phyloP scores from a whole-genome alignment of 169 alveolate genomes.

The Eimeria acervulina region DNA sequence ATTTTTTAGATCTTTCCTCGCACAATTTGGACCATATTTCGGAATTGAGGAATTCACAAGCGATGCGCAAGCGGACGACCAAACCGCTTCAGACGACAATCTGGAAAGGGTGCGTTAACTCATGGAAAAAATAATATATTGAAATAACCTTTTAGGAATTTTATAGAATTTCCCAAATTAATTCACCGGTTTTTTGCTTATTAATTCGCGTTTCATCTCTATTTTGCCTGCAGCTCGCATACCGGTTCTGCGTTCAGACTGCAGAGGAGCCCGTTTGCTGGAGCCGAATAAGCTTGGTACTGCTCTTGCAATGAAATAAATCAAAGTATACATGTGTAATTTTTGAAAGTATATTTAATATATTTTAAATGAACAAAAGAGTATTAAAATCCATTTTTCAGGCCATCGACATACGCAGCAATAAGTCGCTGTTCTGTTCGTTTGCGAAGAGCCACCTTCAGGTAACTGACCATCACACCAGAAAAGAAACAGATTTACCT shows the following conservation, averaged over 20 bases:
- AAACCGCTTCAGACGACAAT: not conserved
- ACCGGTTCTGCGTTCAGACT: not conserved
- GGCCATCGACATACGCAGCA: conserved; percentile 29
- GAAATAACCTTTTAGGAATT: not conserved
- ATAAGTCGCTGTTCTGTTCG: conserved; percentile 51
- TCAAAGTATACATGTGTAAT: too few species aligned
- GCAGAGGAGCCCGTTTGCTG: not conserved
- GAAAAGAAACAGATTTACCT: not conserved
- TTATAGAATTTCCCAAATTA: too few species aligned
- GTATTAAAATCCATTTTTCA: not conserved
- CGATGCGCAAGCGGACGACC: not conserved
- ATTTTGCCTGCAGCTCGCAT: not conserved
- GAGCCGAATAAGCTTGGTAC: not conserved
- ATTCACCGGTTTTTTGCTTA: too few species aligned
- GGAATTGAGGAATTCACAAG: conserved; percentile 39
- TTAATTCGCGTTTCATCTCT: too few species aligned
- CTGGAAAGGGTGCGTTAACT: not conserved
- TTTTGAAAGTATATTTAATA: not conserved
- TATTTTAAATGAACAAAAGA: not conserved
- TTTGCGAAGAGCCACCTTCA: conserved; percentile 44
- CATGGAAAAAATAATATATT: not conserved
- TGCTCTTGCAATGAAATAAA: not conserved
- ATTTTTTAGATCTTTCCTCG: not conserved
- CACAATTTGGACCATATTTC: not conserved
- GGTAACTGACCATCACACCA: not conserved